Evolutionary conservation across 495 filamentous ascomycete species (phyloP).

Genomic region (Penicillium nucicola): DNA sequence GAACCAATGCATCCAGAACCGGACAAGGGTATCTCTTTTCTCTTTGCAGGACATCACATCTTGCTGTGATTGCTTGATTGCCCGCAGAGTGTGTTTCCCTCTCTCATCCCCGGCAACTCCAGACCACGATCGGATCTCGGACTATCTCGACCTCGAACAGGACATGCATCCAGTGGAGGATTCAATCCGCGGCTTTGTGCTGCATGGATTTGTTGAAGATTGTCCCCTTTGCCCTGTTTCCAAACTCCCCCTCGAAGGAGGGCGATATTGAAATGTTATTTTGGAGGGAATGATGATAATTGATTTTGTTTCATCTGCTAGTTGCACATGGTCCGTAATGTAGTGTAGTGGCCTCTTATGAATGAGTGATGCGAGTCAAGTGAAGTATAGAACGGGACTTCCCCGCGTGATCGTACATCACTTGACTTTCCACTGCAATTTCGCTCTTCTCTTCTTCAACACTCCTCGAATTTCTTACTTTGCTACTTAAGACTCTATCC

Average conservation of each 20-base stretch:
- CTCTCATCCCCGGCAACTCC: slow-evolving; percentile 10
- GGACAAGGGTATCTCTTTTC: slow-evolving; percentile 19
- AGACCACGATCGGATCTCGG: slow-evolving; percentile 8
- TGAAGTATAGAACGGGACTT: slow-evolving; percentile 3
- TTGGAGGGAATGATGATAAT: not conserved
- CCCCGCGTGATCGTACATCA: slow-evolving; percentile 22
- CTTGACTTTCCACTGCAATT: slow-evolving; percentile 12
- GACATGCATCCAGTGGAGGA: slow-evolving; percentile 55
- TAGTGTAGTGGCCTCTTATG: too few species aligned
- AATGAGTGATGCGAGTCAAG: too few species aligned
- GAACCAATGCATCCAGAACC: slow-evolving; percentile 19
- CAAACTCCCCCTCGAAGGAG: slow-evolving; percentile 1
- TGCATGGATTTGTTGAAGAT: slow-evolving; percentile 14
- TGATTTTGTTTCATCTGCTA: not conserved
- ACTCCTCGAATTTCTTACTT: too few species aligned
- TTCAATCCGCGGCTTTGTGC: slow-evolving; percentile 28
- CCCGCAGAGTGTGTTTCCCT: slow-evolving; percentile 12
- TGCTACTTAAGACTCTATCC: too few species aligned
- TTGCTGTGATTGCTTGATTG: slow-evolving; percentile 11
- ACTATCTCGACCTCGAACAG: slow-evolving; percentile 5
- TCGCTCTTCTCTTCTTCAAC: not conserved
- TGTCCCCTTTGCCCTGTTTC: slow-evolving; percentile 6
- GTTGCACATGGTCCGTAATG: not conserved
- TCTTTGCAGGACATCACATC: slow-evolving; percentile 13
- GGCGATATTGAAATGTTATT: slow-evolving; percentile 2